phyloP scores from a whole-genome alignment of 1,284 basidiomycete species.

The Rhizoctonia solani region DNA sequence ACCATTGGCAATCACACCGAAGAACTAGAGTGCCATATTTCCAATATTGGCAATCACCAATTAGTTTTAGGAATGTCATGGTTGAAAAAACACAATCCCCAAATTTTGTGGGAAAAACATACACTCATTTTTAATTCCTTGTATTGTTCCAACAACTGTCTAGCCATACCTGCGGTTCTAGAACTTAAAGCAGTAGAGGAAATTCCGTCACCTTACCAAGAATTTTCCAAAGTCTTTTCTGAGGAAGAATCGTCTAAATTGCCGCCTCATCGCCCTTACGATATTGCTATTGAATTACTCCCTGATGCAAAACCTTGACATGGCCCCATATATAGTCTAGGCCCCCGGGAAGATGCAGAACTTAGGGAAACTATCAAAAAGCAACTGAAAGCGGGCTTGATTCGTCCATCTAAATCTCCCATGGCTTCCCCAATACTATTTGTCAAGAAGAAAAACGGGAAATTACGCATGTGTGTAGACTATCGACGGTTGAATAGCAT shows the following conservation, averaged over 20 bases:
- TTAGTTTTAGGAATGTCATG: conserved; percentile 36
- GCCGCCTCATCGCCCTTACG: conserved; percentile 36
- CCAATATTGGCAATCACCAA: conserved; percentile 13
- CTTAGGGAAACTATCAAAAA: conserved; percentile 9
- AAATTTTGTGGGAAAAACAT: conserved; percentile 33
- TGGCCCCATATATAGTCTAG: conserved; percentile 14
- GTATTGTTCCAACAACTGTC: neutral
- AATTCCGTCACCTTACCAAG: conserved; percentile 33
- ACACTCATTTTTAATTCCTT: neutral
- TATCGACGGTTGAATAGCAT: conserved; percentile 51
- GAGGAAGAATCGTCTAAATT: conserved; percentile 28
- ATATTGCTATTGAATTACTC: conserved; percentile 36
- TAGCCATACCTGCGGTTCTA: too few species aligned
- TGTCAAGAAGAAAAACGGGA: conserved; percentile 53
- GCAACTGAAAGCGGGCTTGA: conserved; percentile 37
- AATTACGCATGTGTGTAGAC: conserved; percentile 49
- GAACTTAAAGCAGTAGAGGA: neutral
- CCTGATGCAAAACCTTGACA: neutral
- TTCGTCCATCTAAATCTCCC: conserved; percentile 46
- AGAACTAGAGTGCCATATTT: neutral
- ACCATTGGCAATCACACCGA: neutral
- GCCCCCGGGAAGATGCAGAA: neutral
- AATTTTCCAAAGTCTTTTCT: conserved; percentile 34
- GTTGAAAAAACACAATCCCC: conserved; percentile 35
- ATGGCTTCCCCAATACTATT: conserved; percentile 53